A percentile compares a stretch with the other conserved stretches of the same genome.
These are phyloP conservation scores for Hypomontagnella submonticulosa DNA, from an alignment of 495 filamentous ascomycete genomes.

Conservation along the genomic window DNA sequence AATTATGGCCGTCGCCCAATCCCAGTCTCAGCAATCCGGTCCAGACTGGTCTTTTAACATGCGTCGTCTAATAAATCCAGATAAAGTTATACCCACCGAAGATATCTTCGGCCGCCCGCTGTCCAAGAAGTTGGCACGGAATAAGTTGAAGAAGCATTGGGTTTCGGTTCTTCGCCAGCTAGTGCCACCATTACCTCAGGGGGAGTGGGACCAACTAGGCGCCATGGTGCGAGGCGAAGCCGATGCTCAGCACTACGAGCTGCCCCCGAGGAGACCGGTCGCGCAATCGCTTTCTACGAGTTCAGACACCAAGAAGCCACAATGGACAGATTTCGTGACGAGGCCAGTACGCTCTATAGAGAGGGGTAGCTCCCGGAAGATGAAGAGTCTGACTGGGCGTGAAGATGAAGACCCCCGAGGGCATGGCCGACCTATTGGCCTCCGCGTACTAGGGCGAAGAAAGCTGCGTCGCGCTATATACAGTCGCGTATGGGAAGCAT, in stretches of 20 bases:
- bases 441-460: slow-evolving; percentile 36
- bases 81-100: slow-evolving; percentile 61
- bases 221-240: slow-evolving; percentile 68
- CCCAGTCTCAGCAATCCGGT: slow-evolving; percentile 43
- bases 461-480: slow-evolving; percentile 49
- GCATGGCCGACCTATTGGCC: slow-evolving; percentile 44
- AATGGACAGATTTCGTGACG: slow-evolving; percentile 41
- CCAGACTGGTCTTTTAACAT: slow-evolving; percentile 49
- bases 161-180: slow-evolving; percentile 62
- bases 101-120: slow-evolving; percentile 74
- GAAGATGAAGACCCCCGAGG: slow-evolving; percentile 52
- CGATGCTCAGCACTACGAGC: slow-evolving; percentile 47
- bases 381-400: slow-evolving; percentile 50
- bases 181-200: slow-evolving; percentile 75
- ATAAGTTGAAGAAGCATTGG: slow-evolving; percentile 72
- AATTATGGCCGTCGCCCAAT: slow-evolving; percentile 46
- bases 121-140: slow-evolving; percentile 61
- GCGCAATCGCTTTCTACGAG: slow-evolving; percentile 16
- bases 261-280: slow-evolving; percentile 46
- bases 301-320: not conserved
- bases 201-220: slow-evolving; percentile 72
- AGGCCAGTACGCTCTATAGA: slow-evolving; percentile 41
- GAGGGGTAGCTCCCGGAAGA: slow-evolving; percentile 35
- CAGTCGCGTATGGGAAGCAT: slow-evolving; percentile 48
- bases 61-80: slow-evolving; percentile 58